Base-by-base conservation (phyloP, 192 early-diverging fungal genomes). In the Umbelopsis ramanniana region DNA sequence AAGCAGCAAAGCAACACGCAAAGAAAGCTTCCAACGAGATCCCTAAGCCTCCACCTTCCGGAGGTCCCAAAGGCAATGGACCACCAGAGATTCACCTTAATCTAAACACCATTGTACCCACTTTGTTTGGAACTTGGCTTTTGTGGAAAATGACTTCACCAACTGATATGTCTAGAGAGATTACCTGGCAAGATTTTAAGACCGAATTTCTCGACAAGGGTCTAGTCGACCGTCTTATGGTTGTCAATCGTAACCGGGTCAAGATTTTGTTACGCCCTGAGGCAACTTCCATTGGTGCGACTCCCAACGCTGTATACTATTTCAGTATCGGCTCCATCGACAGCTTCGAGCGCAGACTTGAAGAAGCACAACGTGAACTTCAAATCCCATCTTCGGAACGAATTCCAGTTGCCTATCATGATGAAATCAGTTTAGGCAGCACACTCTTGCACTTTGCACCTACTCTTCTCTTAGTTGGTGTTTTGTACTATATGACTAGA, bases 301-400 rank as follows among this genome's bases (percentile, higher is more conserved):
- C 48, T 15, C 60, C 35, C 43, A 60, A 22, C 6, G 29, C 46
- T 35, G 52, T 57, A 38, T 93, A 86, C 80, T 89, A 86, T 71
- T 98, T 98, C 76, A 90, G 94, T 54, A 98, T 98, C 50, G 97
- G 95, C n/a, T 96, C 93, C 35, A 87, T 95, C 9, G 97, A 99
- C 50, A 87, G 89, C 53, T 99, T 99, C 88, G 97, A 99, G 76
- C 88, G 87, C 46, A 92, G 92, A 73, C 78, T 99, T 22, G 90
- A 93, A 19, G 85, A 89, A n/a, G 95, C 96, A 33, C 97, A 99
- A 76, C 81, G 88, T 53, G 93, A 96, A 79, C 88, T 99, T 53
- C 89, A 88, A 22, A 96, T 99, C 57, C 95, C 96, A 23, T 75
- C 90, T 33, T 84, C 84, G 26, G 91, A 98, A 74, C 91, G 94